Percentiles rank a stretch among this genome's conserved stretches.
Evolutionary conservation across 2,329 filamentous ascomycete genomes (phyloP).

Genomic region (Neodidymelliopsis sp.): DNA sequence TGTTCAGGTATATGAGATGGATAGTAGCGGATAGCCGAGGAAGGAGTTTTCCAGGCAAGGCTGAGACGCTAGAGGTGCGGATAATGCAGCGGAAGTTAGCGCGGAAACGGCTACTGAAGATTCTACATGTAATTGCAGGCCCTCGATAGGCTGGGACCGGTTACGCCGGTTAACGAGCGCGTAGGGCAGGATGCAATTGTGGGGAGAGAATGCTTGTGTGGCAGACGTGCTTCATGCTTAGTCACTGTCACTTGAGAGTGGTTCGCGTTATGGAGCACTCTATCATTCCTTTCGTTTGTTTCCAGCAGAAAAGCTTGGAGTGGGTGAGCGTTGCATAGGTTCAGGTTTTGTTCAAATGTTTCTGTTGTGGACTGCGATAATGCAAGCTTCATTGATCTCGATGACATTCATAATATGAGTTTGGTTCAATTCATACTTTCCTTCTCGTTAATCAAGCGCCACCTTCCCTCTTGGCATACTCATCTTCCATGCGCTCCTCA

Average conservation of each 20-base stretch:
- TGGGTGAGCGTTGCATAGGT: no score
- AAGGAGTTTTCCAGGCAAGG: not conserved
- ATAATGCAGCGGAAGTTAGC: constrained; percentile 4
- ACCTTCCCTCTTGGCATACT: constrained; percentile 51
- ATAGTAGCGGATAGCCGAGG: not conserved
- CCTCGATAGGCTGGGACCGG: constrained; percentile 11
- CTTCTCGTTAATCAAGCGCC: constrained; percentile 40
- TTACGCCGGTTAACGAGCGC: constrained; percentile 3
- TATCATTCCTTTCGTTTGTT: no score
- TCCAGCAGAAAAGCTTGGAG: no score
- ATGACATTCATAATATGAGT: no score
- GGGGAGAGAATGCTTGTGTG: no score
- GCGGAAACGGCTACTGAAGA: constrained; percentile 8
- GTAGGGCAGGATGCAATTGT: not conserved
- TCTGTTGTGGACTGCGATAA: no score
- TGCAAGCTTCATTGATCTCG: no score
- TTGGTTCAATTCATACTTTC: no score
- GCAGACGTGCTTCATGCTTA: no score
- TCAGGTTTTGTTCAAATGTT: no score
- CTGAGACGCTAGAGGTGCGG: constrained; percentile 4
- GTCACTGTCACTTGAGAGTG: no score
- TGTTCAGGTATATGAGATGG: constrained; percentile 2
- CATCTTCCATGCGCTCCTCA: constrained; percentile 51
- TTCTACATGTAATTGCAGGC: not conserved
- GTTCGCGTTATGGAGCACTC: no score